A percentile compares a stretch with the other conserved stretches of the same genome.
Evolutionary conservation across 2,329 filamentous ascomycete genomes (phyloP).

Genomic region (Sclerotinia borealis): DNA sequence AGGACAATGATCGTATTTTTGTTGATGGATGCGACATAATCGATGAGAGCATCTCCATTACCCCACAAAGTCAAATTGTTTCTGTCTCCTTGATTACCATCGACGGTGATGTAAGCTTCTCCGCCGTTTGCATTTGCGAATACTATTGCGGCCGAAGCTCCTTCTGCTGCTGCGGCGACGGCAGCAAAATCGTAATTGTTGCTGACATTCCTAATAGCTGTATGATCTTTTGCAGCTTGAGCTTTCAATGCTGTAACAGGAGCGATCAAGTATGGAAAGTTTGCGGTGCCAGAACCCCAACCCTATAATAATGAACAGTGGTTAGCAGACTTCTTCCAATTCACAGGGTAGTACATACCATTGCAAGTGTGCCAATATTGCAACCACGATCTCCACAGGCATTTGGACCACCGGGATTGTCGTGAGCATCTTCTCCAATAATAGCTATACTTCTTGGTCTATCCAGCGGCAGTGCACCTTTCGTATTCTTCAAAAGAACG

Average conservation of each 20-base stretch:
- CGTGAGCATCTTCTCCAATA: conserved; percentile 44
- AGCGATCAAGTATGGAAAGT: conserved; percentile 71
- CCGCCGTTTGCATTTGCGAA: conserved; percentile 85
- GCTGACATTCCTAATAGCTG: conserved; percentile 59
- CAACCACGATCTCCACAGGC: conserved; percentile 53
- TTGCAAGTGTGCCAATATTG: conserved; percentile 43
- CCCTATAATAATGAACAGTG: conserved; percentile 40
- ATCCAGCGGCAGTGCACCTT: conserved; percentile 44
- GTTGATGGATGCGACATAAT: conserved; percentile 69
- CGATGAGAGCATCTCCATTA: conserved; percentile 72
- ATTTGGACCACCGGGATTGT: conserved; percentile 54
- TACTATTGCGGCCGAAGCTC: conserved; percentile 67
- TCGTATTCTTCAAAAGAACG: conserved; percentile 57
- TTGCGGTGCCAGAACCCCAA: conserved; percentile 71
- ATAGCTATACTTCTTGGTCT: conserved; percentile 35
- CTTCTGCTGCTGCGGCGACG: conserved; percentile 60
- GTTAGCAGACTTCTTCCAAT: conserved; percentile 50
- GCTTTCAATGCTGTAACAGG: conserved; percentile 64
- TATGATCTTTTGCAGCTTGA: conserved; percentile 52
- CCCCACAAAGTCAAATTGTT: conserved; percentile 91
- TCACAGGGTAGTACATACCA: conserved; percentile 41
- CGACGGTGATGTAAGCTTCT: conserved; percentile 78
- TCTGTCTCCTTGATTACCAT: conserved; percentile 78
- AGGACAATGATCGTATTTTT: conserved; percentile 89
- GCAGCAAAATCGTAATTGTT: conserved; percentile 47